Conservation (phyloP, 441 rosid genomes). For the Erodium texanum region DNA sequence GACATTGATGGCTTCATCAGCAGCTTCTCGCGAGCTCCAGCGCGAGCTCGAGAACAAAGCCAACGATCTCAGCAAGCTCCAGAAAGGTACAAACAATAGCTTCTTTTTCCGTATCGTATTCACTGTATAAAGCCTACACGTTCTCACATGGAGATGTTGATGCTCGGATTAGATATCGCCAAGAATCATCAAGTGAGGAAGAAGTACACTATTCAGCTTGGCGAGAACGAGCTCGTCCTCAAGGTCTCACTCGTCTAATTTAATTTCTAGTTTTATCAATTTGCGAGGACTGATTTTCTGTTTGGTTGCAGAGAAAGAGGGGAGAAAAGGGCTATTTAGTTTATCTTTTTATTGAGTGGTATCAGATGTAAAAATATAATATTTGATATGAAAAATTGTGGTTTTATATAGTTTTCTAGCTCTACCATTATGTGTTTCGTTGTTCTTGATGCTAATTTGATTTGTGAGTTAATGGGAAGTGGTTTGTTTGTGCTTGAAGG, state of each 20-base stretch:
- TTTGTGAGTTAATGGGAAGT: background rate
- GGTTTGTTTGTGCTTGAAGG: slow-evolving; percentile 30
- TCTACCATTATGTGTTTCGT: too few relatives aligned
- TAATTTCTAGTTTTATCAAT: background rate
- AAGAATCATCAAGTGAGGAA: slow-evolving; percentile 86
- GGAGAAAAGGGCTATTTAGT: background rate
- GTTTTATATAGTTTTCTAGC: background rate
- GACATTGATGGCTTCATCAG: slow-evolving; percentile 22
- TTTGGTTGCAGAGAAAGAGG: background rate
- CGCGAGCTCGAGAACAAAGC: slow-evolving; percentile 77
- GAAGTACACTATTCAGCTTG: slow-evolving; percentile 84
- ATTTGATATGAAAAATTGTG: background rate
- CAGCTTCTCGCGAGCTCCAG: slow-evolving; percentile 64
- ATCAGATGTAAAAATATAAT: too few relatives aligned
- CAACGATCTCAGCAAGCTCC: slow-evolving; percentile 69
- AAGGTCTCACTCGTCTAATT: slow-evolving; percentile 43
- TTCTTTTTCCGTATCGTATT: background rate
- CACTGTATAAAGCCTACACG: background rate
- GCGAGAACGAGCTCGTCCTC: slow-evolving; percentile 92
- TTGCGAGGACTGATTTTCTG: background rate
- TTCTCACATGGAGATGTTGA: background rate
- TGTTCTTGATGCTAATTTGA: background rate
- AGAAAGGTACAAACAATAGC: slow-evolving; percentile 45
- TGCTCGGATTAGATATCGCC: slow-evolving; percentile 46
- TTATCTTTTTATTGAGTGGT: background rate